Evolutionary conservation across 345 rosid species (phyloP), one percentile per base, ranked within the genome.

Genomic region (Syzygium grande): DNA sequence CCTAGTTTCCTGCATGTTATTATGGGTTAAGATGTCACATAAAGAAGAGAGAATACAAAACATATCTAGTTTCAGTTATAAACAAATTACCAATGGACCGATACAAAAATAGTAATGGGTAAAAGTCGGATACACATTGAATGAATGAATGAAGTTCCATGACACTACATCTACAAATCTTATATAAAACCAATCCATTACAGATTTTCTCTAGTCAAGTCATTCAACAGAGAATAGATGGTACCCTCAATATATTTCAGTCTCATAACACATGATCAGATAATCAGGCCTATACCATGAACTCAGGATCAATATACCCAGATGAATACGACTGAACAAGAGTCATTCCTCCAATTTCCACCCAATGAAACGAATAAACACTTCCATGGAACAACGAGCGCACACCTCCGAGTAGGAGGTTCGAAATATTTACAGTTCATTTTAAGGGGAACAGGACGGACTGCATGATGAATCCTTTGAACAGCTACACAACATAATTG

Each of bases 1-100:
- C 25, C 86, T 87, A 89, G 89, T 93, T 90, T 95, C 98, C 99
- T 98, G 95, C 89, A 88, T 73, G 49, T 73, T 19, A 53, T 59
- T 22, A 55, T 51, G 51, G 25, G 52, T 84, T 73, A 51, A 58
- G 77, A 58, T 51, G 8, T 16, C 43, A 15, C 85, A 29, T 49
- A 46, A 29, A 43, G 27, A 52, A 27, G 56, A 86, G 63, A 52
- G 25, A 52, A 53, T 53, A 56, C 63, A 29, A 52, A 53, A 84
- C 63, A 84, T 34, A 73, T 73, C 83, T 73, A 9, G 49, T 19
- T 73, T 73, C 83, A 73, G 43, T 73, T 73, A 73, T 38, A 34
- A 73, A 43, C 49, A 34, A 73, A 38, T 38, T 73, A 73, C 83
- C 25, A 21, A 25, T 73, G 83, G 25, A 73, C 83, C 11, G 49